Conservation (phyloP, 73 alveolate genomes). For the Paraurostyla sp. region DNA sequence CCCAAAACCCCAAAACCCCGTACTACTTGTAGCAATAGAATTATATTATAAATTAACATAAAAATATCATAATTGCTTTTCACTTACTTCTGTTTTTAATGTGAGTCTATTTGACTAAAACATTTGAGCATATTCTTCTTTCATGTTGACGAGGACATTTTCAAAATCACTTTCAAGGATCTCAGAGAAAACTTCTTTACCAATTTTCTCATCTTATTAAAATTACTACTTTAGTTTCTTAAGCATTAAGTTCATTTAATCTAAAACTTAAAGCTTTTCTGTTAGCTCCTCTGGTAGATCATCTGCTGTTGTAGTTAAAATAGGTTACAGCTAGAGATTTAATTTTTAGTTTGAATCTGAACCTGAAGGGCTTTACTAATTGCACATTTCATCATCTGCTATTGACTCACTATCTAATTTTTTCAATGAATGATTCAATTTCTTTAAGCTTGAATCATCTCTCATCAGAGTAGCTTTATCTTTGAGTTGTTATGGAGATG, state of each 20-base stretch:
- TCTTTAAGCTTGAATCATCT: neutral
- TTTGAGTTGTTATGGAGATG: neutral
- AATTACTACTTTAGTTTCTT: neutral
- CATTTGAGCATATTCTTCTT: slow-evolving; percentile 21
- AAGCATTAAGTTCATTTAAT: slow-evolving; percentile 26
- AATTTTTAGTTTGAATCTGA: neutral
- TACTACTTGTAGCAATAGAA: no score
- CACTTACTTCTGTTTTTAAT: slow-evolving; percentile 14
- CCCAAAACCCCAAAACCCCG: no score
- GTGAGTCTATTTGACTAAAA: slow-evolving; percentile 15
- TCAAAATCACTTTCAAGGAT: slow-evolving; percentile 17
- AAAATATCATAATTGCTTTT: no score
- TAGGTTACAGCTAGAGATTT: neutral
- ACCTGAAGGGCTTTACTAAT: slow-evolving; percentile 13
- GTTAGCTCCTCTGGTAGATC: neutral
- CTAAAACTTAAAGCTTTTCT: slow-evolving; percentile 21
- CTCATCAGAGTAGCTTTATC: neutral
- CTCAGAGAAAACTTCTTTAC: slow-evolving; percentile 14
- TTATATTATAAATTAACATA: no score
- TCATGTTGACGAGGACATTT: slow-evolving; percentile 17
- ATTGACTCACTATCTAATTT: neutral
- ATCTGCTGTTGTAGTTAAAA: neutral
- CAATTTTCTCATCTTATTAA: slow-evolving; percentile 12
- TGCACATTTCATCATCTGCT: slow-evolving; percentile 45
- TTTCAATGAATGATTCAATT: neutral